Evolutionary conservation across 140 eudicot genomes (phyloP).

Genomic region (Oenanthe javanica): DNA sequence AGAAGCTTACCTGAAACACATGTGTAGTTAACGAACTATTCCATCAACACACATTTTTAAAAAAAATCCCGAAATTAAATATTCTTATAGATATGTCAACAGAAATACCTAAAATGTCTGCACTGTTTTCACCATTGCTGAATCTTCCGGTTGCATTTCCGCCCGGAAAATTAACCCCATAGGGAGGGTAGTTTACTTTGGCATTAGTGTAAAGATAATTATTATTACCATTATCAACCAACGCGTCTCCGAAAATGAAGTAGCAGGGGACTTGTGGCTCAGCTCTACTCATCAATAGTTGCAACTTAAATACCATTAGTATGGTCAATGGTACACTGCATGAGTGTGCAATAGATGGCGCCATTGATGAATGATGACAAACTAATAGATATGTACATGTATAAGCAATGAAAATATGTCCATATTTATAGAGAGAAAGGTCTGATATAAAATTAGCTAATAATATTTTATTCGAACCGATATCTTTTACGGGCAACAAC

Average conservation of each 20-base stretch:
- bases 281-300: neutral
- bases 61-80: neutral
- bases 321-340: neutral
- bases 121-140: slow-evolving; percentile 24
- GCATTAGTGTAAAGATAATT: slow-evolving; percentile 30
- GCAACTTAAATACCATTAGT: slow-evolving; percentile 2
- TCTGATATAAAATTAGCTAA: too few relatives aligned
- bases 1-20: slow-evolving; percentile 25
- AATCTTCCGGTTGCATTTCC: slow-evolving; percentile 45
- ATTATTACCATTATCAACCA: slow-evolving; percentile 40
- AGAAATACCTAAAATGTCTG: neutral
- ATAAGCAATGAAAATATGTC: neutral
- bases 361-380: neutral
- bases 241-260: slow-evolving; percentile 45
- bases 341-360: neutral
- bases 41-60: neutral
- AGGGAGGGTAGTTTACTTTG: slow-evolving; percentile 33
- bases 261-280: slow-evolving; percentile 44
- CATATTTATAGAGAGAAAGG: too few relatives aligned
- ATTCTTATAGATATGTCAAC: neutral
- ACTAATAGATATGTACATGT: too few relatives aligned
- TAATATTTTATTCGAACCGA: too few relatives aligned
- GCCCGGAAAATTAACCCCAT: slow-evolving; percentile 30
- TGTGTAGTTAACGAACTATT: neutral
- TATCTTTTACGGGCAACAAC: too few relatives aligned